phyloP scores from a whole-genome alignment of 1,139 yeast species.

The Blastobotrys buckinghamii region DNA sequence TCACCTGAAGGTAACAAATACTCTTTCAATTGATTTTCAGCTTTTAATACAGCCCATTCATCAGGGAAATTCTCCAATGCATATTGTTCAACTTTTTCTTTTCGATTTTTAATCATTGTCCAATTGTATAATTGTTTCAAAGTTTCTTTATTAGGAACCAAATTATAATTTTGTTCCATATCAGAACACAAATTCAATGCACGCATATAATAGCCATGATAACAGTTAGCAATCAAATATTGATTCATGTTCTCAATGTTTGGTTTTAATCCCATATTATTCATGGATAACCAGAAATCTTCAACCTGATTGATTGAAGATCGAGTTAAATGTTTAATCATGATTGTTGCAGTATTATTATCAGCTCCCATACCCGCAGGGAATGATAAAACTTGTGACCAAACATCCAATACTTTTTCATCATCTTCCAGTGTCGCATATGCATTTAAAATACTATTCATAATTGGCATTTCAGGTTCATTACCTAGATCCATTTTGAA shows the following conservation, averaged over 20 bases:
- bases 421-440: constrained; percentile 59
- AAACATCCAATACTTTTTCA: constrained; percentile 54
- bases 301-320: constrained; percentile 55
- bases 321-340: constrained; percentile 63
- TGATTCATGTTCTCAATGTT: constrained; percentile 53
- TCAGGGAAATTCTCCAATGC: constrained; percentile 41
- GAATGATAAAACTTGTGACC: constrained; percentile 51
- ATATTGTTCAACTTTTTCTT: constrained; percentile 47
- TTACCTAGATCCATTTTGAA: constrained; percentile 61
- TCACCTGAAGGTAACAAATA: constrained; percentile 25
- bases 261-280: constrained; percentile 47
- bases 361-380: constrained; percentile 48
- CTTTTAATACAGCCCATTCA: constrained; percentile 49
- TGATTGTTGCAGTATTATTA: constrained; percentile 62
- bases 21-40: constrained; percentile 35
- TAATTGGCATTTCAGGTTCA: constrained; percentile 51
- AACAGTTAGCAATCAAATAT: constrained; percentile 67
- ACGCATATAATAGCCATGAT: constrained; percentile 54
- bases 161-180: constrained; percentile 46
- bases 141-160: constrained; percentile 46
- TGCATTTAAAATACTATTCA: constrained; percentile 62
- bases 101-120: constrained; percentile 47
- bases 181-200: constrained; percentile 51
- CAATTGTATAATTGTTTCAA: constrained; percentile 56
- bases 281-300: constrained; percentile 57